Evolutionary conservation across 352 stramenopile species (phyloP).

Genomic region (Phytophthora parvispora): DNA sequence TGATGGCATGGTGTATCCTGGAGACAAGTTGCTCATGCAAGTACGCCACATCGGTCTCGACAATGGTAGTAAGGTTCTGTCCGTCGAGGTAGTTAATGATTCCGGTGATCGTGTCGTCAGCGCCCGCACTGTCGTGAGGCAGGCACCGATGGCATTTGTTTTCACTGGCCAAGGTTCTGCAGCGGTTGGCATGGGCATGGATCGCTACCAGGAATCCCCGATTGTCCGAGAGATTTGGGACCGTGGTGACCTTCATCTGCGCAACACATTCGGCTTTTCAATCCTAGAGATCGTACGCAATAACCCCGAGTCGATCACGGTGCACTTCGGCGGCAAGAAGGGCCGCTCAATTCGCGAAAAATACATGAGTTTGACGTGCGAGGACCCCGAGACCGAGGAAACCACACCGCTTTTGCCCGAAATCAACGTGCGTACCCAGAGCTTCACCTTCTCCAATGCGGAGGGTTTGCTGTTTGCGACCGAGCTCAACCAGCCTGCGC

Average conservation of each 20-base stretch:
- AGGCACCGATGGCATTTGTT: conserved; percentile 79
- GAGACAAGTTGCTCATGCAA: conserved; percentile 85
- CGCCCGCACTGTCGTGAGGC: conserved; percentile 74
- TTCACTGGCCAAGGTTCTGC: conserved; percentile 91
- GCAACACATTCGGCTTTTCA: conserved; percentile 86
- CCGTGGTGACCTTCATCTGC: conserved; percentile 76
- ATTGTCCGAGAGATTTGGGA: conserved; percentile 87
- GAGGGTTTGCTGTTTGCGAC: conserved; percentile 87
- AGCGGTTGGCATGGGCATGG: conserved; percentile 90
- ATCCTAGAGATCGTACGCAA: conserved; percentile 91
- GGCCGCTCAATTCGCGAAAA: conserved; percentile 87
- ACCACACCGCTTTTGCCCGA: conserved; percentile 77
- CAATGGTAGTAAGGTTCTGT: conserved; percentile 73
- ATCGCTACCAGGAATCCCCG: conserved; percentile 79
- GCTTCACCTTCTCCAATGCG: conserved; percentile 83
- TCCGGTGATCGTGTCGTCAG: conserved; percentile 81
- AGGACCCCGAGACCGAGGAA: conserved; percentile 68
- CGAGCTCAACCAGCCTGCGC: conserved; percentile 83
- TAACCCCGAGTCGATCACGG: conserved; percentile 86
- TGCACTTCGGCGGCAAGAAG: conserved; percentile 89
- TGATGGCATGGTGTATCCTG: conserved; percentile 91
- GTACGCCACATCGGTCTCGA: conserved; percentile 75
- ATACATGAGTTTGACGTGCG: conserved; percentile 82
- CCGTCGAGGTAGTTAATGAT: conserved; percentile 81
- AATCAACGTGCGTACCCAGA: conserved; percentile 86